Base-by-base conservation (phyloP, 1,139 yeast genomes). In the Candida sp. region DNA sequence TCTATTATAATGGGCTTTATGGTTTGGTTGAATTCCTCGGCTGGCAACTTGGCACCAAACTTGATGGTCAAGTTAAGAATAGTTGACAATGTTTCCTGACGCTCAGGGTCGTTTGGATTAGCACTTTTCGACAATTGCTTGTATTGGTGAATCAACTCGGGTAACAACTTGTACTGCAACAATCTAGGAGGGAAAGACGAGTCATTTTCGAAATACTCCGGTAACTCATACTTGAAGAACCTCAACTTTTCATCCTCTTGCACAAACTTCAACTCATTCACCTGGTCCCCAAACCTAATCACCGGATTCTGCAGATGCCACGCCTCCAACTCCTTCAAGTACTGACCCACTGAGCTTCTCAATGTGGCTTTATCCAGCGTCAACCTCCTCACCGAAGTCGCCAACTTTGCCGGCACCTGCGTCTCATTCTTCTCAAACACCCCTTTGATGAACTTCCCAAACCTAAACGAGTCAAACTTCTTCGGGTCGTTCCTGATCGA, bases 1-100 rank as follows among this genome's bases (percentile, higher is more conserved):
- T 80, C 76, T 37, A 89, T 75, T 26, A 91, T 77, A 0, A 86
- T 72, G 1, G 96, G 96, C 54, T 86, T 83, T 9, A 89, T 73
- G 6, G 71, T 55, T 35, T 72, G 74, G 41, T 72, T 70, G 56
- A 83, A 86, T 5, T 70, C 70, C 0, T 66, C 70, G 0, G 66
- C 62, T 0, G 73, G 60, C 47, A 85, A 63, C 23, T 70, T 70
- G 9, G 70, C 67, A 2, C 83, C 72, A 47, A 83, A 74, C 48
- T 75, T 73, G 47, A 83, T 65, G 44, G 84, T 75, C 46, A 78
- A 67, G 59, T 75, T 78, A 52, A 86, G 64, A 11, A 82, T 57
- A 5, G 73, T 65, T 5, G 85, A 71, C 41, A 68, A 57, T 2
- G 77, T 65, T 53, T 76, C 80, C 59, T 77, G 79, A 37, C 69